Evolutionary conservation across 768 basidiomycete genomes (phyloP), one percentile per base, ranked within the genome.

Genomic region (Rubroboletus satanas): DNA sequence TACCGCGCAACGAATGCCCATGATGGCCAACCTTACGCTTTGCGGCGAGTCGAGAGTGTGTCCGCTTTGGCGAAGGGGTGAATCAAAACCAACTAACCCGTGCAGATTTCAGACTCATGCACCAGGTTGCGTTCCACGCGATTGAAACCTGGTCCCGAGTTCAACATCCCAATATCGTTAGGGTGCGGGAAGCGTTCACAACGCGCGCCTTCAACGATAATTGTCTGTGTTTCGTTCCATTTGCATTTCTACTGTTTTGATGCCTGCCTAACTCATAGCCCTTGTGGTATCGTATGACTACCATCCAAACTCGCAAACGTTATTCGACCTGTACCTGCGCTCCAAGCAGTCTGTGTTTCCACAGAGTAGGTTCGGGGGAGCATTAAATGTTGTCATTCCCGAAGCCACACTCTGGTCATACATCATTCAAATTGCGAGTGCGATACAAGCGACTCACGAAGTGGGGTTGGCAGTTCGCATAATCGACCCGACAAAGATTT

Each of bases 331-430:
- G 32, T 85, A 97, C 64, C 74, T 96, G 54, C 85, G 85, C 49
- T 74, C 80, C 31, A 81, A 79, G 61, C 67, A 79, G 12, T 65
- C 74, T 15, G 62, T 66, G 3, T 74, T 69, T 49, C 62, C 72
- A 49, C 67, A 67, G 57, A 74, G 68, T 29, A 75, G 73, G 43
- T 65, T 71, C 8, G 70, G 73, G 15, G 75, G 75, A 35, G 47
- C 58, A 3, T 38, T 51, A 4, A 59, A 54, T 33, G 51, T 55
- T 15, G 57, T 51, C 33, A 73, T 98, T 21, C 79, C 88, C 0
- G 97, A 99, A 69, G 78, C 86, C 17, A 84, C 86, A 0, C 67
- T 99, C 3, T 99, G 97, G 97, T 87, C 88, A 4, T 98, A 94
- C 65, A 83, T 97, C 45, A 80, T 93, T 21, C 97, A 99, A 69